Base-by-base conservation (phyloP, 495 filamentous ascomycete species). In the Glarea lozoyensis region DNA sequence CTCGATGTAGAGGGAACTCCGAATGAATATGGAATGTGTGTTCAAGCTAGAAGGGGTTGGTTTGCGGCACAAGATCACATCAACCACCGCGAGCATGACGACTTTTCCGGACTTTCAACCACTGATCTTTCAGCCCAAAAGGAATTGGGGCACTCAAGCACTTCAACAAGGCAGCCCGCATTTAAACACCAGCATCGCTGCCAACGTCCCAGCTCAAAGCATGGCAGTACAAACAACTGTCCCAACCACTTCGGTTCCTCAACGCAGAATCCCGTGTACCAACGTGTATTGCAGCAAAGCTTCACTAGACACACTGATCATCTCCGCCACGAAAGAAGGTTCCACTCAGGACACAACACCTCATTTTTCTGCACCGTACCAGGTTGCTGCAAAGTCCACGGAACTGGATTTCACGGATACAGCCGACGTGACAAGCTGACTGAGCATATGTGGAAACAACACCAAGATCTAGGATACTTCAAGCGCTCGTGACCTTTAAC, bases 351-450 rank as follows among this genome's bases (percentile, higher is more conserved):
- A 7, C 4, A 18, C 4, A 10, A 5, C 3, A 13, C 10, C 19
- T 10, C 33, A 24, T 17, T 6, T 27, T 15, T 44, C 1, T 46
- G 43, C 33, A 13, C 11, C 15, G 24, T 46, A 16, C 1, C 16
- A 11, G 36, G 43, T 6, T 46, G 43, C 19, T 11, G 24, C 19
- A 38, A 38, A 13, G 9, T 10, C 21, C 12, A 32, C 3, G 37
- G 25, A 20, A 37, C 5, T 13, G 44, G 37, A 36, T 47, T n/a
- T n/a, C n/a, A n/a, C n/a, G n/a, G n/a, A n/a, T n/a, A 40, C 32
- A 33, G 12, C 25, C 25, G 44, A 4, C 36, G 17, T 16, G 37
- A 47, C 21, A 38, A 38, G 17, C 13, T 38, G 10, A 22, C 19
- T 4, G 35, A 38, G 19, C 35, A 38, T 20, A 20, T 38, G 35